These are phyloP conservation scores for Truncatella angustata DNA, from an alignment of 2,329 filamentous ascomycete genomes.

Conservation along the genomic window DNA sequence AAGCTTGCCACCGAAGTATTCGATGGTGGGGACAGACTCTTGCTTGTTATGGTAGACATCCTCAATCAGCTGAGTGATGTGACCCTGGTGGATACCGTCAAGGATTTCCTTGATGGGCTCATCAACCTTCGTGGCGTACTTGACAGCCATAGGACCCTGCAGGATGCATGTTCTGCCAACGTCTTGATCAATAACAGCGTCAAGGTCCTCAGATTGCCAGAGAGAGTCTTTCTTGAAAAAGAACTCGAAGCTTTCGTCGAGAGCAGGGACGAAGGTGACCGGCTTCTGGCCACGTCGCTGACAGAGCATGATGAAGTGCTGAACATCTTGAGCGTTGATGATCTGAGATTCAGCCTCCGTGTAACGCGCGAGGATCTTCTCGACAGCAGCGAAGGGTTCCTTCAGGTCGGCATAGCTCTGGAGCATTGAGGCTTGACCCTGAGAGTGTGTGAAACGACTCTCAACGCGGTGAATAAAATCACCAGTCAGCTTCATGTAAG, in stretches of 20 bases:
- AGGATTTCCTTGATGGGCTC: constrained; percentile 95
- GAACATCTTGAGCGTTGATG: constrained; percentile 97
- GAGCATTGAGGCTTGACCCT: constrained; percentile 75
- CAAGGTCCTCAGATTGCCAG: constrained; percentile 97
- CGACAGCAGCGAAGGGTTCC: constrained; percentile 74
- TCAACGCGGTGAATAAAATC: constrained; percentile 97
- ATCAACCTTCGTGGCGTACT: constrained; percentile 84
- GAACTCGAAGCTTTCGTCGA: constrained; percentile 97
- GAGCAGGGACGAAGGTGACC: constrained; percentile 89
- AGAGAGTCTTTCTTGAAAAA: constrained; percentile 99
- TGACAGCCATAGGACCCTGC: constrained; percentile 89
- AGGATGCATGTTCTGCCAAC: constrained; percentile 95
- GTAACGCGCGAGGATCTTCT: constrained; percentile 78
- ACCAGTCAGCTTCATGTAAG: constrained; percentile 78
- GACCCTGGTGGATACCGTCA: constrained; percentile 82
- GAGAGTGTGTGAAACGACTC: constrained; percentile 80
- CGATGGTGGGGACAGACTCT: constrained; percentile 74
- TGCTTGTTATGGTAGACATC: constrained; percentile 79
- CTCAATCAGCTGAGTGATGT: constrained; percentile 75
- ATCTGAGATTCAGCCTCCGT: constrained; percentile 86
- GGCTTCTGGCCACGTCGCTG: constrained; percentile 92
- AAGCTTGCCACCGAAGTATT: constrained; percentile 93
- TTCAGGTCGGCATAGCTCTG: constrained; percentile 89
- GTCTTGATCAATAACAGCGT: constrained; percentile 93
- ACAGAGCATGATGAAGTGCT: constrained; percentile 93